phyloP scores from a whole-genome alignment of 179 eudicot species.

The Heliamphora pulchella region DNA sequence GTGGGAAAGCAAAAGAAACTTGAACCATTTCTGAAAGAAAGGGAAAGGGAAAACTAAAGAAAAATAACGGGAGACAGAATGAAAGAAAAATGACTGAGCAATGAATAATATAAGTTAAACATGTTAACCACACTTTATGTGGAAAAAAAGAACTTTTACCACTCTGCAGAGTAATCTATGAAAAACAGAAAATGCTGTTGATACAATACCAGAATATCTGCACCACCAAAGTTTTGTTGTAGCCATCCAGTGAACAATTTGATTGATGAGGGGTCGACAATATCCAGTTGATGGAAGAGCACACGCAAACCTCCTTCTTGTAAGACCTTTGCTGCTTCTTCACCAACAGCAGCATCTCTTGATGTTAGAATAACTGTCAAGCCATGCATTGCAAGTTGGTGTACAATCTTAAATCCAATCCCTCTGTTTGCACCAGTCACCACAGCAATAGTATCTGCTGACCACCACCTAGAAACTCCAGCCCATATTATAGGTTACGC shows the following conservation, averaged over 20 bases:
- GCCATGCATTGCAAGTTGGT: slow-evolving; percentile 76
- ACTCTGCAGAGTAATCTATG: neutral
- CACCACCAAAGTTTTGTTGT: slow-evolving; percentile 51
- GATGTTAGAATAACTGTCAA: slow-evolving; percentile 76
- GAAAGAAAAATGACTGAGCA: neutral
- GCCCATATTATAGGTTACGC: neutral
- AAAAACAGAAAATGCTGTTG: neutral
- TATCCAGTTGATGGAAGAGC: slow-evolving; percentile 75
- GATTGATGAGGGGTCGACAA: slow-evolving; percentile 57
- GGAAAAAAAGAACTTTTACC: too few relatives aligned
- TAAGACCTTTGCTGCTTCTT: slow-evolving; percentile 75
- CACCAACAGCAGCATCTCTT: slow-evolving; percentile 68
- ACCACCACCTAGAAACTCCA: slow-evolving; percentile 73
- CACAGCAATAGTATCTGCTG: slow-evolving; percentile 63
- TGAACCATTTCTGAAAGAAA: neutral
- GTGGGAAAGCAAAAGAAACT: neutral
- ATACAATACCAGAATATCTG: slow-evolving; percentile 68
- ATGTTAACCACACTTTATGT: neutral
- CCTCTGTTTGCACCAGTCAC: slow-evolving; percentile 97
- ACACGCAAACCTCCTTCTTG: slow-evolving; percentile 76
- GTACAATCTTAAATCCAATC: slow-evolving; percentile 84
- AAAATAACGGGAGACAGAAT: neutral
- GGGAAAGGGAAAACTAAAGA: neutral
- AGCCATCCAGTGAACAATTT: slow-evolving; percentile 56
- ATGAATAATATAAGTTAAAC: neutral